Evolutionary conservation across 257 asterid species (phyloP).

Genomic region (Nicotiana obtusifolia): DNA sequence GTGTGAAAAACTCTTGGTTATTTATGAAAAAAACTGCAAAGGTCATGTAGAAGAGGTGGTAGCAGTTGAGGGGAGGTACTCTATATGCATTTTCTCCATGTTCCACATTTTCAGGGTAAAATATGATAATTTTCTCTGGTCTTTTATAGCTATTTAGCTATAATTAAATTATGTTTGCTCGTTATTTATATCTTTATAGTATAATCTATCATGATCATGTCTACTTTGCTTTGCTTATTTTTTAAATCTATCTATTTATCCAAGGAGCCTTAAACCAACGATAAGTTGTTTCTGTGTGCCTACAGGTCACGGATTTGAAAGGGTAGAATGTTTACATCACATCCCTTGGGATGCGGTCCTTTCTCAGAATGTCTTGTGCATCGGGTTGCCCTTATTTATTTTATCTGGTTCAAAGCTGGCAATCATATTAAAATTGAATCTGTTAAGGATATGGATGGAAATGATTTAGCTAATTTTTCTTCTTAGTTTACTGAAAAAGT

Average conservation of each 20-base stretch:
- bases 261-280: too few relatives aligned
- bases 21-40: background rate
- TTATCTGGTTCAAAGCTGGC: background rate
- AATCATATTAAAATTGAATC: background rate
- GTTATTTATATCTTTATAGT: background rate
- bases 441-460: background rate
- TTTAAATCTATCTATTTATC: too few relatives aligned
- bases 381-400: too few relatives aligned
- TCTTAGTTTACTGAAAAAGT: background rate
- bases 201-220: background rate
- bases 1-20: background rate
- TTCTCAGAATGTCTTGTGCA: fast-evolving
- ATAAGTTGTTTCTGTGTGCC: too few relatives aligned
- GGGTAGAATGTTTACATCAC: too few relatives aligned
- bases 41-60: background rate
- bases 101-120: background rate
- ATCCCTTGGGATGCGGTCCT: too few relatives aligned
- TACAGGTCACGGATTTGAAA: too few relatives aligned
- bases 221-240: background rate
- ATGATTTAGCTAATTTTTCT: background rate
- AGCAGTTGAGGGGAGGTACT: background rate
- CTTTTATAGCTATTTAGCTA: background rate
- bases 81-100: background rate
- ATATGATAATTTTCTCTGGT: background rate
- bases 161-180: background rate